Percentiles rank a stretch among this genome's conserved stretches.
Conservation (phyloP, 1,284 basidiomycete genomes). For the Entoloma clypeatum region DNA sequence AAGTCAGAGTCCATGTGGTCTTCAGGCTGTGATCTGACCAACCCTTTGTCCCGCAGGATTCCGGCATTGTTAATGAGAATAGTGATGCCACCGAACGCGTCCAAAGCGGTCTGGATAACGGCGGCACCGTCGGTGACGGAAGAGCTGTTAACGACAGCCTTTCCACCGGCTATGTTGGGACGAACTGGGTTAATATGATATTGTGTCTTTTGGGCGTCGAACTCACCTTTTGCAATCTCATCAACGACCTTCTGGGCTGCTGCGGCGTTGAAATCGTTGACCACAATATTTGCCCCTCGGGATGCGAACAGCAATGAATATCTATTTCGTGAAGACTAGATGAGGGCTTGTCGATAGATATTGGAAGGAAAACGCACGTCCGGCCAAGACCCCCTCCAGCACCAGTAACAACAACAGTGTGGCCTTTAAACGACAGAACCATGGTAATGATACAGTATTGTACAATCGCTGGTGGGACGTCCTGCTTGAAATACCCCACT, state of each 20-base stretch:
- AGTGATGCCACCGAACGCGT: conserved; percentile 80
- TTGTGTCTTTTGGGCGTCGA: conserved; percentile 1
- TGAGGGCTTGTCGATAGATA: background rate
- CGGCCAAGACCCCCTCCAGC: conserved; percentile 94
- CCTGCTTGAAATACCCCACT: conserved; percentile 21
- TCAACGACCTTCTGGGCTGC: conserved; percentile 93
- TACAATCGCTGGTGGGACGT: background rate
- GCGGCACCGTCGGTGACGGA: conserved; percentile 88
- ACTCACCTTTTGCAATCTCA: conserved; percentile 79
- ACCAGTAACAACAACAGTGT: conserved; percentile 93
- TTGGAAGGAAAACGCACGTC: conserved; percentile 55
- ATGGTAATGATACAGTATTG: conserved; percentile 30
- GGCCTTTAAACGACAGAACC: conserved; percentile 82
- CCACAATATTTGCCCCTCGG: conserved; percentile 90
- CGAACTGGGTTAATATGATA: background rate
- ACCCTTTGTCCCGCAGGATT: conserved; percentile 84
- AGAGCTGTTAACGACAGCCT: conserved; percentile 83
- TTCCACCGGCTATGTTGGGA: conserved; percentile 67
- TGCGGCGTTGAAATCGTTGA: conserved; percentile 89
- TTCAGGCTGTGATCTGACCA: conserved; percentile 21
- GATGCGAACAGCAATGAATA: conserved; percentile 91
- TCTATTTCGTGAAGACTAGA: conserved; percentile 37
- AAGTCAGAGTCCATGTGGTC: background rate
- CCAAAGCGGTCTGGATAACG: conserved; percentile 84
- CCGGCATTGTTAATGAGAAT: conserved; percentile 98